Percentiles rank a stretch among this genome's conserved stretches.
phyloP scores from a whole-genome alignment of 306 rosid species.

The Castanea crenata region DNA sequence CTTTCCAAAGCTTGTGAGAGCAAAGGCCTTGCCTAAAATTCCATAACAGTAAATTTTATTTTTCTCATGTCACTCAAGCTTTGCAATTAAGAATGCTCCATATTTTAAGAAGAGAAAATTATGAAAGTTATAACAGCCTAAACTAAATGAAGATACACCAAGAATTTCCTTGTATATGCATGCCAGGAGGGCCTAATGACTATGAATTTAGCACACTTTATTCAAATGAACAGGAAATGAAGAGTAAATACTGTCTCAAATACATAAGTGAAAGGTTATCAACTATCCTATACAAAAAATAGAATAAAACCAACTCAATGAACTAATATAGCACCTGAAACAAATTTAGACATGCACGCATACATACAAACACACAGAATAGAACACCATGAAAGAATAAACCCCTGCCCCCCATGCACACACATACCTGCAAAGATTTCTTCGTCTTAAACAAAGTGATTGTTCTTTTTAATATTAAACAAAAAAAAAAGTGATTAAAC shows the following conservation, averaged over 20 bases:
- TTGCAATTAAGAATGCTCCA: background rate
- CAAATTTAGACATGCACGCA: background rate
- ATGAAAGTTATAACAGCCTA: background rate
- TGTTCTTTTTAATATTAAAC: background rate
- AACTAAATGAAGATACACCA: background rate
- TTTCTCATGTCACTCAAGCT: background rate
- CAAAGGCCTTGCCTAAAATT: conserved; percentile 72
- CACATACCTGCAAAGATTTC: background rate
- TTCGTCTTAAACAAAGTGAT: background rate
- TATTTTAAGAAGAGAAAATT: too few relatives aligned
- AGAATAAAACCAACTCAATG: background rate
- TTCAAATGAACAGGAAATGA: background rate
- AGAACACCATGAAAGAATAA: background rate
- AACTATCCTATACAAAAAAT: background rate
- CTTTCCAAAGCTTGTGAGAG: conserved; percentile 48
- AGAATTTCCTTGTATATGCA: background rate
- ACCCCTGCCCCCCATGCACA: background rate
- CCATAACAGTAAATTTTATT: background rate
- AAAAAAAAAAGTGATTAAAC: background rate
- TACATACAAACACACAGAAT: background rate
- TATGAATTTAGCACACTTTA: background rate
- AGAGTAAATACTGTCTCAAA: background rate
- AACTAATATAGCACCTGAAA: background rate
- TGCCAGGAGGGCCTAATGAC: background rate
- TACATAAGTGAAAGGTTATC: background rate